Conservation (phyloP, 2,329 filamentous ascomycete genomes). For the Niveomyces coronatus region DNA sequence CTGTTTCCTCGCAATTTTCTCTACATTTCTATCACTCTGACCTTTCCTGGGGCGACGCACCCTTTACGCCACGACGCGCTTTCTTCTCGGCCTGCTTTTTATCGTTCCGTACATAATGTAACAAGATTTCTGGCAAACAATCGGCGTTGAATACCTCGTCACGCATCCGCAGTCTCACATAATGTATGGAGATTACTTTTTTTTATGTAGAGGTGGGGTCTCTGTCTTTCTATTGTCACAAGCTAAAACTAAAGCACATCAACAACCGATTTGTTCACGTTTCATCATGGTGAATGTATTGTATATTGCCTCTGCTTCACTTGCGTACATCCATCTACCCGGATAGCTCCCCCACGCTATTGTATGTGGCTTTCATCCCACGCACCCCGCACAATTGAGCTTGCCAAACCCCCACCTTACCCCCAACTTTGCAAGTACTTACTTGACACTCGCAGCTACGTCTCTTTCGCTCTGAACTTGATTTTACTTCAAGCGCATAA, state of each 20-base stretch:
- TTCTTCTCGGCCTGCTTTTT: conserved; percentile 2
- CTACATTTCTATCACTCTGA: neutral
- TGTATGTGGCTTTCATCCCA: neutral
- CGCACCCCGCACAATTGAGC: conserved; percentile 1
- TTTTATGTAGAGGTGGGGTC: neutral
- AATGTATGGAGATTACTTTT: too few relatives aligned
- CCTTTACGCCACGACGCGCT: neutral
- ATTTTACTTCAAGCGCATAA: too few relatives aligned
- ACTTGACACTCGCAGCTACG: neutral
- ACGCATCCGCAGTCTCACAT: neutral
- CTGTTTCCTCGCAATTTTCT: neutral
- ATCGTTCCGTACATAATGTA: conserved; percentile 6
- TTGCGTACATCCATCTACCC: conserved; percentile 2
- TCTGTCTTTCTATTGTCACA: too few relatives aligned
- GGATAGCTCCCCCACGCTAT: conserved; percentile 3
- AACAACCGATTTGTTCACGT: too few relatives aligned
- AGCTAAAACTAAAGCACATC: too few relatives aligned
- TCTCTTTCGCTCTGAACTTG: too few relatives aligned
- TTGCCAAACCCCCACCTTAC: conserved; percentile 8
- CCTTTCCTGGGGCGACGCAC: neutral
- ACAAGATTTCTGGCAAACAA: neutral
- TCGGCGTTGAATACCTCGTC: conserved; percentile 6
- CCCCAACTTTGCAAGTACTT: conserved; percentile 8
- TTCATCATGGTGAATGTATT: neutral
- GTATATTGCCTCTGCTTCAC: too few relatives aligned